Percentiles rank a stretch among this genome's conserved stretches.
Conservation (phyloP, 2,329 filamentous ascomycete genomes). For the Ilyonectria destructans region DNA sequence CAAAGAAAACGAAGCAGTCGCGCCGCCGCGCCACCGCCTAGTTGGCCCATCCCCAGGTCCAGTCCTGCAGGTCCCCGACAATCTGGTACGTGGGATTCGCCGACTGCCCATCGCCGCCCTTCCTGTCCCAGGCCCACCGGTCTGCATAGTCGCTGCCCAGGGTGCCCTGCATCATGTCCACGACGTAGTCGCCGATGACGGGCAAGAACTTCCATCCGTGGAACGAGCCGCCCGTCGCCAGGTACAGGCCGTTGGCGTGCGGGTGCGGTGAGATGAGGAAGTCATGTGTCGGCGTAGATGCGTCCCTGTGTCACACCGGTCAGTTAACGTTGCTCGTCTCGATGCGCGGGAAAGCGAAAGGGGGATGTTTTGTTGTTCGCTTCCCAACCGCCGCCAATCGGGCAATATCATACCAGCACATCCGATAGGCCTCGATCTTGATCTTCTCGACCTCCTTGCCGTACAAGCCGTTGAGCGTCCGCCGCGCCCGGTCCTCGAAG, state of each 20-base stretch:
- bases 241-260: slow-evolving; percentile 67
- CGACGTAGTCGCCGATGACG: slow-evolving; percentile 73
- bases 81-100: slow-evolving; percentile 62
- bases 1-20: neutral
- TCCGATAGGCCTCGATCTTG: slow-evolving; percentile 61
- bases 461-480: slow-evolving; percentile 60
- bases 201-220: slow-evolving; percentile 79
- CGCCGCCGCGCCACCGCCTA: slow-evolving; percentile 20
- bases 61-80: slow-evolving; percentile 59
- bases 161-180: slow-evolving; percentile 63
- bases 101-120: slow-evolving; percentile 58
- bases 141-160: slow-evolving; percentile 57
- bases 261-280: slow-evolving; percentile 72
- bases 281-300: slow-evolving; percentile 74
- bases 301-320: slow-evolving; percentile 65
- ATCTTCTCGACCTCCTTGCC: slow-evolving; percentile 58
- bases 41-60: slow-evolving; percentile 52
- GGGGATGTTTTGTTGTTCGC: too few relatives aligned
- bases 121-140: slow-evolving; percentile 65
- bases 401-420: slow-evolving; percentile 59
- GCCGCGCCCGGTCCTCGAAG: slow-evolving; percentile 62
- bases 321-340: slow-evolving; percentile 18
- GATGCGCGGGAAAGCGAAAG: neutral
- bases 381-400: slow-evolving; percentile 7
- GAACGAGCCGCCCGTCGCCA: slow-evolving; percentile 76